A percentile compares a stretch with the other conserved stretches of the same genome.
phyloP scores from a whole-genome alignment of 164 flowering plant species.

The Vitis rotundifolia region DNA sequence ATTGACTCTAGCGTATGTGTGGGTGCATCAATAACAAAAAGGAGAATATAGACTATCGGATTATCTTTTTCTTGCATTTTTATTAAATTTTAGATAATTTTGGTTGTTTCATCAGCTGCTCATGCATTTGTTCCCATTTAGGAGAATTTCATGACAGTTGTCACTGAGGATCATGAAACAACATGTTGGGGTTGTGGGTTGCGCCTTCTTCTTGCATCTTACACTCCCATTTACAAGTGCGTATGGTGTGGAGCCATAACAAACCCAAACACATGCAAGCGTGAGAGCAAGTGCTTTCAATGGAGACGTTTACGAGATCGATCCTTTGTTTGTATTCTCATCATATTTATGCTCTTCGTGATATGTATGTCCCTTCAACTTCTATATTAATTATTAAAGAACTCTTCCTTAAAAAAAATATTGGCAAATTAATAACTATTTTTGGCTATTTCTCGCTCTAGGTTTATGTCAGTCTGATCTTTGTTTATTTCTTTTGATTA shows the following conservation, averaged over 20 bases:
- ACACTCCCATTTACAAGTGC: constrained; percentile 75
- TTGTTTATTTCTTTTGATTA: background rate
- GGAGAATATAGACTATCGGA: no score
- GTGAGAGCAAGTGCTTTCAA: constrained; percentile 32
- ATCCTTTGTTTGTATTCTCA: constrained; percentile 56
- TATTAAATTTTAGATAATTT: no score
- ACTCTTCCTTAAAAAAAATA: background rate
- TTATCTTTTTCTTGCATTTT: no score
- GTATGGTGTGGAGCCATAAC: constrained; percentile 99
- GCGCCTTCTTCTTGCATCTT: constrained; percentile 69
- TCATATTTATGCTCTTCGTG: constrained; percentile 68
- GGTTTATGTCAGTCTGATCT: background rate
- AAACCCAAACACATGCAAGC: constrained; percentile 39
- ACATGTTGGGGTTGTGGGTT: constrained; percentile 97
- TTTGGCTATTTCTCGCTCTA: no score
- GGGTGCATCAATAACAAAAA: no score
- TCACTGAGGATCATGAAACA: constrained; percentile 48
- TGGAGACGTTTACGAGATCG: constrained; percentile 84
- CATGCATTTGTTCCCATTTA: constrained; percentile 13
- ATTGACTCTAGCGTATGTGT: no score
- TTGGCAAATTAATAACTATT: no score
- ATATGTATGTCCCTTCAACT: constrained; percentile 49
- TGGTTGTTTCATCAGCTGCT: no score
- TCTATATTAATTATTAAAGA: background rate
- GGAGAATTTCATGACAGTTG: constrained; percentile 42